These are phyloP conservation scores for Phytophthora sp. DNA, from an alignment of 352 stramenopile species.

Conservation along the genomic window DNA sequence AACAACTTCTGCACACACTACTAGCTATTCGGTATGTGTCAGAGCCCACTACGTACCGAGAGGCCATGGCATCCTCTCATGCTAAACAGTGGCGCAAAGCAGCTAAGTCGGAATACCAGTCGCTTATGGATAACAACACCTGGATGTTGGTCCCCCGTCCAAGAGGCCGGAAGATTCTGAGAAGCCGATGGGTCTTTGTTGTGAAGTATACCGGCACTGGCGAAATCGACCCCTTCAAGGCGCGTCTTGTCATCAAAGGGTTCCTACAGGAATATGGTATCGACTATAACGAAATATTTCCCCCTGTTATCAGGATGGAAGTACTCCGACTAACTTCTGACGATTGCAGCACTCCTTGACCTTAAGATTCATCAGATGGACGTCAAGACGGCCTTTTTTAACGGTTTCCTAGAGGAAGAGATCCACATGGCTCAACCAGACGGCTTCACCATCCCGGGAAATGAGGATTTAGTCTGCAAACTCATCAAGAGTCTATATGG, in stretches of 20 bases:
- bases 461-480: constrained; percentile 15
- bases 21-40: constrained; percentile 10
- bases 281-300: too few species aligned
- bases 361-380: constrained; percentile 32
- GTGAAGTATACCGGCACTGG: constrained; percentile 6
- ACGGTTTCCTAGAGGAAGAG: constrained; percentile 21
- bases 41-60: constrained; percentile 3
- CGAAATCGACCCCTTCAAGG: constrained; percentile 1
- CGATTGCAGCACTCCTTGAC: too few species aligned
- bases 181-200: constrained; percentile 8
- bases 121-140: constrained; percentile 7
- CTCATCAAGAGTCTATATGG: constrained; percentile 15
- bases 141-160: background rate
- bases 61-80: constrained; percentile 1
- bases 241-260: background rate
- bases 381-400: constrained; percentile 27
- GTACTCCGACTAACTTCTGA: too few species aligned
- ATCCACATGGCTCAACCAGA: too few species aligned
- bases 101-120: constrained; percentile 4
- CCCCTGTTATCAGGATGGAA: too few species aligned
- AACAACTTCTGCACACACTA: constrained; percentile 1
- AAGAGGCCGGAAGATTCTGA: constrained; percentile 3
- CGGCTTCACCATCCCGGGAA: constrained; percentile 10
- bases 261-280: too few species aligned
- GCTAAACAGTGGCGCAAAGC: constrained; percentile 7